Evolutionary conservation across 2,329 filamentous ascomycete species (phyloP).

Genomic region (Ophiostoma pallidulum): DNA sequence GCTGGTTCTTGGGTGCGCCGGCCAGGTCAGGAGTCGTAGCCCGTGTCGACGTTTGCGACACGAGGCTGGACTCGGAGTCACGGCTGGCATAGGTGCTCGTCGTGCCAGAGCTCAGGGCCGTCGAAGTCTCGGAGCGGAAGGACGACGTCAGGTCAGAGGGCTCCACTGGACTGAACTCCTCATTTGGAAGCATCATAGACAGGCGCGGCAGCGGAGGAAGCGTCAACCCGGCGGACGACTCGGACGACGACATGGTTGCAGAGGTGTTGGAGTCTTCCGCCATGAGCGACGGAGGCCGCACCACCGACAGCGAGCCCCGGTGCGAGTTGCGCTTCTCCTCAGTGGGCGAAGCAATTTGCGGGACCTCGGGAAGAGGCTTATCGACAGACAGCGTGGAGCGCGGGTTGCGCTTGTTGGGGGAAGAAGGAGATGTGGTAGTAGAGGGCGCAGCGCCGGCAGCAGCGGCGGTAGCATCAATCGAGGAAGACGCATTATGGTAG

Average conservation of each 20-base stretch:
- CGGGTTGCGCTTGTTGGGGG: conserved; percentile 17
- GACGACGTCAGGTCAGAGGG: conserved; percentile 40
- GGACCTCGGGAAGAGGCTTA: conserved; percentile 60
- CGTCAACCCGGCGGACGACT: conserved; percentile 37
- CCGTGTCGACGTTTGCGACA: conserved; percentile 76
- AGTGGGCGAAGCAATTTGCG: conserved; percentile 40
- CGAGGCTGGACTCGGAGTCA: conserved; percentile 69
- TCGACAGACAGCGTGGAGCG: conserved; percentile 41
- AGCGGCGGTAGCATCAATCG: background rate
- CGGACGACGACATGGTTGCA: conserved; percentile 35
- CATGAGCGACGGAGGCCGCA: conserved; percentile 34
- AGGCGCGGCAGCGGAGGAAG: conserved; percentile 50
- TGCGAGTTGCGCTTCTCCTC: conserved; percentile 19
- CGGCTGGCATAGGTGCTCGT: conserved; percentile 70
- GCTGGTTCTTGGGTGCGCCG: conserved; percentile 45
- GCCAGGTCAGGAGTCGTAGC: conserved; percentile 74
- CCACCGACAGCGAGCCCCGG: conserved; percentile 26
- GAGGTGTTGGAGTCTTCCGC: conserved; percentile 28
- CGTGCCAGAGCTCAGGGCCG: conserved; percentile 67
- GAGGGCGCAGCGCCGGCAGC: conserved; percentile 17
- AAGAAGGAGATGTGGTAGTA: conserved; percentile 3
- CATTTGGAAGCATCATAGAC: conserved; percentile 38
- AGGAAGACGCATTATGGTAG: background rate
- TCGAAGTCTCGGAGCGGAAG: conserved; percentile 58
- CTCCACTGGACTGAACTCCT: conserved; percentile 41